Conservation (phyloP, 345 rosid genomes). For the Salix brachista region DNA sequence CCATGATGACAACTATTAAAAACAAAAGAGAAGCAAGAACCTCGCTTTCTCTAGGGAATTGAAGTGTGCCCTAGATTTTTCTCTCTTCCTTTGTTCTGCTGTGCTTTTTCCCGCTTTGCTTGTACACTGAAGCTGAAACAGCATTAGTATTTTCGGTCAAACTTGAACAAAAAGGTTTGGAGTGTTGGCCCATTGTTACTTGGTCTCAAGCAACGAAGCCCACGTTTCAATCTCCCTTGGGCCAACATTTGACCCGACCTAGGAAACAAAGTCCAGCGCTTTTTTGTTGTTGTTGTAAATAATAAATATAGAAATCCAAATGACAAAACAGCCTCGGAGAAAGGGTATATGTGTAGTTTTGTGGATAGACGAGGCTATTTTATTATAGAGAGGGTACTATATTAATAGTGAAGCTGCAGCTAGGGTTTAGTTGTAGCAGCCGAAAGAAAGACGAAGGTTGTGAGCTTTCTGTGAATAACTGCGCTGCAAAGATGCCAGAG, state of each 20-base stretch:
- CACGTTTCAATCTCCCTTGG: background rate
- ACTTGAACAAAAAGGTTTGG: background rate
- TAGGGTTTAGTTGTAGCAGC: slow-evolving; percentile 2
- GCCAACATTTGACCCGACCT: background rate
- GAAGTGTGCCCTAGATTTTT: background rate
- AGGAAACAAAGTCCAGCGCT: no score
- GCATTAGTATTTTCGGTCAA: background rate
- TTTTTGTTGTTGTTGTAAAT: no score
- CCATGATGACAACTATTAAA: background rate
- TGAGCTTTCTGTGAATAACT: background rate
- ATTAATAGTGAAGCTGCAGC: background rate
- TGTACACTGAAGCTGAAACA: background rate
- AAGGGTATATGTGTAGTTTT: background rate
- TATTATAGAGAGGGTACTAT: background rate
- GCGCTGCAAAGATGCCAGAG: slow-evolving; percentile 22
- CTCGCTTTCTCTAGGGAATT: no score
- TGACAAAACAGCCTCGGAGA: background rate
- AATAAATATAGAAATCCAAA: no score
- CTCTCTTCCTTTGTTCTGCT: background rate
- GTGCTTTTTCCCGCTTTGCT: slow-evolving; percentile 7
- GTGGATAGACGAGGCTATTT: background rate
- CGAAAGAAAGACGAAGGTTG: background rate
- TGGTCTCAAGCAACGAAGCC: background rate
- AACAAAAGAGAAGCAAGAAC: background rate
- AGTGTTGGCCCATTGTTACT: background rate